Evolutionary conservation across 2,329 filamentous ascomycete genomes (phyloP), one percentile per base, ranked within the genome.

Genomic region (Aspergillus aculeatinus): DNA sequence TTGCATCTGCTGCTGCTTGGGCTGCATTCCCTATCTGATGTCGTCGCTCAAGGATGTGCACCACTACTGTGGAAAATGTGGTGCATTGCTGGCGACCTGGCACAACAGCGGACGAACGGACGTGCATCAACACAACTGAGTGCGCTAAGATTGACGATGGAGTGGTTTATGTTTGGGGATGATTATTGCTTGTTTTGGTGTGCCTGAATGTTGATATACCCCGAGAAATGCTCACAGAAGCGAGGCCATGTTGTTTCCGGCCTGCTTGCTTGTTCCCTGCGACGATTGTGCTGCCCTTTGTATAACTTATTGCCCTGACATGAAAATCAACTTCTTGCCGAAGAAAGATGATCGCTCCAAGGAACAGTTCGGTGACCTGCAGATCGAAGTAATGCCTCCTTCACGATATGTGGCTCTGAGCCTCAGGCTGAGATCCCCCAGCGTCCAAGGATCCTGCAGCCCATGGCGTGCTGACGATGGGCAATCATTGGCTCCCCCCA

Each of bases 11-110:
- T 67, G 68, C 61, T 80, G 78, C 61, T 65, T 82, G 4, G 79
- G 80, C 12, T 83, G 80, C 63, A 76, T 83, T 50, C 80, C 81
- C 0, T 83, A 83, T 62, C 44, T 81, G 31, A 76, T 82, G 67
- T 75, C 74, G 27, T 76, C 73, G 48, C 70, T 80, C 55, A 83
- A 83, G 68, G 79, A 83, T 57, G 78, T 80, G 4, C 68, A 79
- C 62, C 81, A 83, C 65, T 76, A 76, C 60, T 83, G 81, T 58
- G 79, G 79, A 1, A 72, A 75, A 33, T 83, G 81, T 60, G 76
- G 77, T 35, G 72, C 72, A 1, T 61, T 78, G 58, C 73, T 83
- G 50, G 81, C 80, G 0, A 79, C 75, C 0, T 83, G 79, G 78
- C 80, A 83, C 69, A 76, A 78, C 5, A 81, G 79, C 62, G 81